Conservation (phyloP, 768 basidiomycete genomes). For the Hemileccinum impolitum region DNA sequence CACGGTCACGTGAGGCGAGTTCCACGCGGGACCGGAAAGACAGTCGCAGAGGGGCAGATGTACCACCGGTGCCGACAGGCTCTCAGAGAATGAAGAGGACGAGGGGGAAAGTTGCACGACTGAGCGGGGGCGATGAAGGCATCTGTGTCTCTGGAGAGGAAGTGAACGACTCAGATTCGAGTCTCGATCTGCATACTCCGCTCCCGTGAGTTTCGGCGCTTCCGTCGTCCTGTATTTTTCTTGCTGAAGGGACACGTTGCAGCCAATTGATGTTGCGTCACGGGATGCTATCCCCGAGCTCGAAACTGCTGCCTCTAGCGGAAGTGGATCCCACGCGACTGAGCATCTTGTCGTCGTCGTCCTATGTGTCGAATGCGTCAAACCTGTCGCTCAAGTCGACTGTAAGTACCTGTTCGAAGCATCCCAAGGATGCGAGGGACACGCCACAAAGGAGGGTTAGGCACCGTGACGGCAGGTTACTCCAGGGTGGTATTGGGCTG, state of each 20-base stretch:
- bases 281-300: slow-evolving; percentile 63
- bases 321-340: slow-evolving; percentile 20
- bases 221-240: background rate
- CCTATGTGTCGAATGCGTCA: slow-evolving; percentile 26
- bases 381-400: slow-evolving; percentile 23
- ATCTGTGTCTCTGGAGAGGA: slow-evolving; percentile 15
- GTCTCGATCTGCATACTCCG: slow-evolving; percentile 65
- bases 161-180: slow-evolving; percentile 54
- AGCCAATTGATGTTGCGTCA: slow-evolving; percentile 67
- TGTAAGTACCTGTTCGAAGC: slow-evolving; percentile 25
- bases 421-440: slow-evolving; percentile 52
- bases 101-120: background rate
- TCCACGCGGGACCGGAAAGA: slow-evolving; percentile 13
- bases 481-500: slow-evolving; percentile 62
- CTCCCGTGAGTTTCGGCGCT: slow-evolving; percentile 51
- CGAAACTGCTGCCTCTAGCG: slow-evolving; percentile 49
- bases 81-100: slow-evolving; percentile 1
- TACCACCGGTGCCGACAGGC: slow-evolving; percentile 10
- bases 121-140: slow-evolving; percentile 1
- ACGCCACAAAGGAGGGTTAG: slow-evolving; percentile 53
- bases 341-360: slow-evolving; percentile 26
- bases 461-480: slow-evolving; percentile 57
- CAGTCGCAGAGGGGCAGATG: slow-evolving; percentile 12
- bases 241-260: background rate
- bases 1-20: slow-evolving; percentile 25